Conservation (phyloP, 495 filamentous ascomycete genomes). For the Schizothecium vesticola region DNA sequence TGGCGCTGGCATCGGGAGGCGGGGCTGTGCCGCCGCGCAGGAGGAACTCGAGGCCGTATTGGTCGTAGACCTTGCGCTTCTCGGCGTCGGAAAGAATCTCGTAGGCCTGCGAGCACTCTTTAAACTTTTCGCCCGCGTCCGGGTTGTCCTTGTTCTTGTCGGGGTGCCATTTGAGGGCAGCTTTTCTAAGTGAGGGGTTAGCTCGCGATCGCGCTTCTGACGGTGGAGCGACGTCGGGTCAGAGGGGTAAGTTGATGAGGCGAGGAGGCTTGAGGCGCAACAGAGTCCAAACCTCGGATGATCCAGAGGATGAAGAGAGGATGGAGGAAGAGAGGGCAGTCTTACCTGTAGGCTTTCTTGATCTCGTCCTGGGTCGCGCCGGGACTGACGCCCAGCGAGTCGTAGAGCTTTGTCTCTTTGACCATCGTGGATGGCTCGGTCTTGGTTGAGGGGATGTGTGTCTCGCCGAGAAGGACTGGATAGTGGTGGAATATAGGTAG, state of each 20-base stretch:
- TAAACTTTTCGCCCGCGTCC: conserved; percentile 79
- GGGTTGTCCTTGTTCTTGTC: conserved; percentile 97
- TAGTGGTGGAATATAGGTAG: neutral
- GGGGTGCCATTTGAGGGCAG: conserved; percentile 87
- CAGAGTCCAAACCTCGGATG: neutral
- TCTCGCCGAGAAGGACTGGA: neutral
- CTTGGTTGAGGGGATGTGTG: neutral
- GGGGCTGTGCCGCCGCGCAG: conserved; percentile 76
- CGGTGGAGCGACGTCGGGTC: neutral
- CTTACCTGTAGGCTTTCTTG: conserved; percentile 91
- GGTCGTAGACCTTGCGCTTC: conserved; percentile 93
- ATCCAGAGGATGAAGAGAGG: neutral
- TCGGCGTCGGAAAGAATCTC: conserved; percentile 97
- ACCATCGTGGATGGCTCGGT: conserved; percentile 55
- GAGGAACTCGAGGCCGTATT: conserved; percentile 89
- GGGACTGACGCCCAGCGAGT: conserved; percentile 68
- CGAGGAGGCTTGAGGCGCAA: neutral
- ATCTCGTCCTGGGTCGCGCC: conserved; percentile 86
- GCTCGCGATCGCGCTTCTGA: conserved; percentile 3
- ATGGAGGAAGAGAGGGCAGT: neutral
- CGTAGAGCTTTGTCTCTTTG: conserved; percentile 82
- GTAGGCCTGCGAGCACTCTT: conserved; percentile 93
- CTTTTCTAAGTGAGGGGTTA: conserved; percentile 54
- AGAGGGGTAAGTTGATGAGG: neutral
- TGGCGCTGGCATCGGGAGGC: conserved; percentile 45